Evolutionary conservation across 345 rosid species (phyloP).

Genomic region (Eutrema japonicum): DNA sequence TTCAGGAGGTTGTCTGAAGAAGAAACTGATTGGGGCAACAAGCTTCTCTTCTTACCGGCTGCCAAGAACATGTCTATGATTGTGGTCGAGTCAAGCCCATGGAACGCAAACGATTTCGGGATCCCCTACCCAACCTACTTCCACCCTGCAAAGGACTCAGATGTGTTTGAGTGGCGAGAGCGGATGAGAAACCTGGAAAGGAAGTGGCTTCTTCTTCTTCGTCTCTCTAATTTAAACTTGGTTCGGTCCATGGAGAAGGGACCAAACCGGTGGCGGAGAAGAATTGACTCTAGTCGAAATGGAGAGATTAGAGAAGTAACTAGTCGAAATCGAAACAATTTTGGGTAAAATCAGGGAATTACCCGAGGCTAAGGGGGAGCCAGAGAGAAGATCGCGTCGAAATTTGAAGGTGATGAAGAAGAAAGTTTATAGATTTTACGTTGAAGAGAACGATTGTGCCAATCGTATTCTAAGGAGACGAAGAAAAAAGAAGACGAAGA

Average conservation of each 20-base stretch:
- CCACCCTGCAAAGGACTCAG: conserved; percentile 82
- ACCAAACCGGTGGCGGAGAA: no score
- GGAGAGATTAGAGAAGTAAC: conserved; percentile 1
- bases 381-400: conserved; percentile 10
- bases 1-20: conserved; percentile 77
- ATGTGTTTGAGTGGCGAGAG: conserved; percentile 79
- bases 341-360: not conserved
- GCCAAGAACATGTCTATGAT: conserved; percentile 93
- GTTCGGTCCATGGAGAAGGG: no score
- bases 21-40: conserved; percentile 87
- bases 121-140: conserved; percentile 90
- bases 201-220: not conserved
- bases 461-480: not conserved
- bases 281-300: no score
- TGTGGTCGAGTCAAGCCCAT: conserved; percentile 93
- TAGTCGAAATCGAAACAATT: not conserved
- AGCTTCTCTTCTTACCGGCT: conserved; percentile 83
- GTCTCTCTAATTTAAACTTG: no score
- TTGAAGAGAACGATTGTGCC: conserved; percentile 5
- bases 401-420: not conserved
- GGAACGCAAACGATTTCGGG: conserved; percentile 92
- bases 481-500: not conserved
- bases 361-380: not conserved
- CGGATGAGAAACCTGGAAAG: conserved; percentile 80
- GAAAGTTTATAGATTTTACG: conserved; percentile 11